A percentile compares a stretch with the other conserved stretches of the same genome.
phyloP scores from a whole-genome alignment of 2,329 filamentous ascomycete genomes.

The Paecilomyces dactylethromorphus region DNA sequence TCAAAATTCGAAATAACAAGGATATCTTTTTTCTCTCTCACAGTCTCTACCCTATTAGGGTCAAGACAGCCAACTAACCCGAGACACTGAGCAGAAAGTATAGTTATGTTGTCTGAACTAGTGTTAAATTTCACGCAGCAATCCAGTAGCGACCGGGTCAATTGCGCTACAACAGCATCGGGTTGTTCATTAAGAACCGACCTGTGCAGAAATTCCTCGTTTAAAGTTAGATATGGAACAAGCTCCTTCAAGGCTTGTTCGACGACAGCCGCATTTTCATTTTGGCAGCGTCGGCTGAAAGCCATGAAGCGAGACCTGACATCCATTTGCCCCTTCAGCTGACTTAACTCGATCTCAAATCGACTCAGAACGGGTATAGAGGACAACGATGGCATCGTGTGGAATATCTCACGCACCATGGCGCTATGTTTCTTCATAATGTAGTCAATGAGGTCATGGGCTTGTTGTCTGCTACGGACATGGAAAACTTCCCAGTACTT shows the following conservation, averaged over 20 bases:
- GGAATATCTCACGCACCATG: slow-evolving; percentile 60
- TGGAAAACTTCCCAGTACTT: slow-evolving; percentile 71
- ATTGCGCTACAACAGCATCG: slow-evolving; percentile 61
- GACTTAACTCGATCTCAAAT: slow-evolving; percentile 59
- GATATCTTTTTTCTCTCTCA: slow-evolving; percentile 72
- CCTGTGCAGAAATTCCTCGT: slow-evolving; percentile 74
- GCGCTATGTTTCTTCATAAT: slow-evolving; percentile 58
- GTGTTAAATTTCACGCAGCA: slow-evolving; percentile 75
- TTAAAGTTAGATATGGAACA: slow-evolving; percentile 60
- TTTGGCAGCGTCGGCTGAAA: slow-evolving; percentile 66
- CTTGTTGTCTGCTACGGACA: slow-evolving; percentile 51
- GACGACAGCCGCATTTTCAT: slow-evolving; percentile 83
- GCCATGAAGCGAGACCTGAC: slow-evolving; percentile 60
- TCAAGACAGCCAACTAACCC: slow-evolving; percentile 89
- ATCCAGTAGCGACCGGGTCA: slow-evolving; percentile 76
- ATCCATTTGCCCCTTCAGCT: slow-evolving; percentile 60
- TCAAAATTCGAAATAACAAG: slow-evolving; percentile 84
- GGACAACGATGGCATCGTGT: slow-evolving; percentile 70
- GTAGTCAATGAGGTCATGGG: slow-evolving; percentile 56
- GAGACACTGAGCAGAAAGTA: slow-evolving; percentile 72
- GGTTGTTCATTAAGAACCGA: slow-evolving; percentile 79
- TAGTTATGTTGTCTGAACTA: slow-evolving; percentile 59
- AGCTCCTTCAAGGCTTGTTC: slow-evolving; percentile 75
- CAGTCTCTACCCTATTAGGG: slow-evolving; percentile 76
- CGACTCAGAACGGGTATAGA: slow-evolving; percentile 63